Evolutionary conservation across 2,329 filamentous ascomycete species (phyloP).

Genomic region (Blumeria hordei): DNA sequence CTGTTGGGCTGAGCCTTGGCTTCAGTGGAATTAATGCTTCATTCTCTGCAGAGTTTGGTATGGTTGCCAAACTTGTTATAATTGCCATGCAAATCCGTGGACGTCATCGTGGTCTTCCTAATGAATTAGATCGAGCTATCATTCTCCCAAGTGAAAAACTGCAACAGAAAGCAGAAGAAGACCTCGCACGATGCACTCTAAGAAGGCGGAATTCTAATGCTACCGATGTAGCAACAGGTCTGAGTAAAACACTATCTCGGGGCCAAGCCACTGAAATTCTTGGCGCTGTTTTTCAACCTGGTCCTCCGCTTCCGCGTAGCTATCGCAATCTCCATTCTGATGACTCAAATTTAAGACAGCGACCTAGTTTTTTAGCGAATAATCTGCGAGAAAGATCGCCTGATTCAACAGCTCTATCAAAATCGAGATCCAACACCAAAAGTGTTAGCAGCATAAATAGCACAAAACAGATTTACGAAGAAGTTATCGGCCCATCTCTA

Average conservation of each 20-base stretch:
- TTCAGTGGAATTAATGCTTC: slow-evolving; percentile 54
- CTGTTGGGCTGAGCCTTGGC: slow-evolving; percentile 74
- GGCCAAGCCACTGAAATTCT: slow-evolving; percentile 6
- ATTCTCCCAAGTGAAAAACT: slow-evolving; percentile 41
- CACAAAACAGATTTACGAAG: too few species aligned
- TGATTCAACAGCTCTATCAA: too few species aligned
- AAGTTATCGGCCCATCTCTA: too few species aligned
- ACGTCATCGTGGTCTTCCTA: slow-evolving; percentile 42
- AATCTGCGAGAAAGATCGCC: too few species aligned
- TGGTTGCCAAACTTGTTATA: slow-evolving; percentile 36
- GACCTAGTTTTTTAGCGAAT: too few species aligned
- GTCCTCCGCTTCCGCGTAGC: slow-evolving; percentile 12
- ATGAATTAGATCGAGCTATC: slow-evolving; percentile 45
- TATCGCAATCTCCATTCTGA: slow-evolving; percentile 5
- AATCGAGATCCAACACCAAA: too few species aligned
- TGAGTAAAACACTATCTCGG: slow-evolving; percentile 2
- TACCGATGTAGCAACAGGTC: not conserved
- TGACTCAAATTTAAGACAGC: not conserved
- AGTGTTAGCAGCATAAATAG: too few species aligned
- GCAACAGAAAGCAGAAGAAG: slow-evolving; percentile 31
- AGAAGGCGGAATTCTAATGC: slow-evolving; percentile 6
- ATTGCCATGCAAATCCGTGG: slow-evolving; percentile 47
- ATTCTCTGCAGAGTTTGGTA: slow-evolving; percentile 59
- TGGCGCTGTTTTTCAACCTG: slow-evolving; percentile 12
- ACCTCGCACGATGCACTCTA: slow-evolving; percentile 10